These are phyloP conservation scores for Cercophora sp. DNA, from an alignment of 495 filamentous ascomycete species.

Conservation along the genomic window DNA sequence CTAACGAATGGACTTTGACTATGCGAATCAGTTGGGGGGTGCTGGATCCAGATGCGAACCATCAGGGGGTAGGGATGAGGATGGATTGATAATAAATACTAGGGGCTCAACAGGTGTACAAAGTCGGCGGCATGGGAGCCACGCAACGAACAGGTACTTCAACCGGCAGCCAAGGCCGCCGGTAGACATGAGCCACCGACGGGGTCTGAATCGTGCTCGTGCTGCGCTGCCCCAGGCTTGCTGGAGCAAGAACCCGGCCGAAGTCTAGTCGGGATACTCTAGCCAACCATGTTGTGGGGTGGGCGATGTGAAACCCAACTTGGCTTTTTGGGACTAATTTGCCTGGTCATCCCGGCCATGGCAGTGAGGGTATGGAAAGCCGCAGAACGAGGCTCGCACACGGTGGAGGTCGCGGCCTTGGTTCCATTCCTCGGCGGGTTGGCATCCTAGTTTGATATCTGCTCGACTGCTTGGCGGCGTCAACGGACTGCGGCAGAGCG, in stretches of 20 bases:
- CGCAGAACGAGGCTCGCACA: conserved; percentile 27
- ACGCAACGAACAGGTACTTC: conserved; percentile 17
- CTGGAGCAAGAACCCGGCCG: conserved; percentile 9
- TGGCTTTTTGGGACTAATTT: conserved; percentile 9
- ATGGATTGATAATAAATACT: conserved; percentile 10
- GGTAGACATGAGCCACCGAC: conserved; percentile 6
- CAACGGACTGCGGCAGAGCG: conserved; percentile 21
- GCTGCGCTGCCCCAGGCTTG: neutral
- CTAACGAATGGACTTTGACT: no score
- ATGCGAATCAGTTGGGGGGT: no score
- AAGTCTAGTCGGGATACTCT: conserved; percentile 11
- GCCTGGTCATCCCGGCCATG: conserved; percentile 13
- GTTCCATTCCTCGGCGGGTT: conserved; percentile 22
- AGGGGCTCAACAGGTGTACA: conserved; percentile 1
- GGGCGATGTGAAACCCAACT: conserved; percentile 13
- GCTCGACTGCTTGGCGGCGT: conserved; percentile 25
- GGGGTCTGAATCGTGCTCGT: conserved; percentile 14
- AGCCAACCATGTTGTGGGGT: conserved; percentile 11
- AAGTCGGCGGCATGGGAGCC: conserved; percentile 8
- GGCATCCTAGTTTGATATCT: conserved; percentile 29
- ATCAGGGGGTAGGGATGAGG: neutral
- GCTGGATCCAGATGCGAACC: neutral
- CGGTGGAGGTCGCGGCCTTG: conserved; percentile 21
- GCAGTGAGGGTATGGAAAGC: conserved; percentile 17
- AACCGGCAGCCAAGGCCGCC: conserved; percentile 5